Conservation (phyloP, 2,329 filamentous ascomycete species). For the Ophiostoma angusticollis region DNA sequence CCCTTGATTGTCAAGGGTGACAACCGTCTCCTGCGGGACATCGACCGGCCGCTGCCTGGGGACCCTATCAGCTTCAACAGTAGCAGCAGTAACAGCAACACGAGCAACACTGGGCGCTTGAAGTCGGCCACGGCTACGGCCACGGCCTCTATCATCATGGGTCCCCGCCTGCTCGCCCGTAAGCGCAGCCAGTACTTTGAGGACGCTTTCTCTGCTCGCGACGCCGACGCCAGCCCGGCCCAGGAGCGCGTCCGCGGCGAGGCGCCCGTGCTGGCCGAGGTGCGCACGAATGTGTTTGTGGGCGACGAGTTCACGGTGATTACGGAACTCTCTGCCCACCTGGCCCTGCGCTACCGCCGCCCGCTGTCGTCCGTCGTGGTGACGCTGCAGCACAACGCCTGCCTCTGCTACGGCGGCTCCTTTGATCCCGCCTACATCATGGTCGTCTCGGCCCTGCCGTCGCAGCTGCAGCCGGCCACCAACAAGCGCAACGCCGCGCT, state of each 20-base stretch:
- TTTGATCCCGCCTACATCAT: conserved; percentile 72
- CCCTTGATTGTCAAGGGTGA: conserved; percentile 25
- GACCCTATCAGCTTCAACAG: conserved; percentile 16
- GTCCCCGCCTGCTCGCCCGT: too few species aligned
- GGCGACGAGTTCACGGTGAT: conserved; percentile 64
- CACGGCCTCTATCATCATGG: too few species aligned
- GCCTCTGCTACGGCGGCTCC: conserved; percentile 60
- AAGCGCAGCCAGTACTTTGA: conserved; percentile 34
- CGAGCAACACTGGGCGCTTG: too few species aligned
- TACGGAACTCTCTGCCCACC: conserved; percentile 56
- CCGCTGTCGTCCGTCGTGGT: conserved; percentile 63
- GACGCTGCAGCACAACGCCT: conserved; percentile 60
- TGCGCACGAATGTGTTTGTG: conserved; percentile 53
- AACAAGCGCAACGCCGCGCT: conserved; percentile 74
- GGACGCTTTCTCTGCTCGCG: conserved; percentile 25
- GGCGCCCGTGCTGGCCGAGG: conserved; percentile 48
- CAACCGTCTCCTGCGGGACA: conserved; percentile 24
- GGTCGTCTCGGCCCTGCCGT: conserved; percentile 57
- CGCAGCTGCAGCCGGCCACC: conserved; percentile 55
- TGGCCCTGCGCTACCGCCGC: conserved; percentile 64
- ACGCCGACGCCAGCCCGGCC: conserved; percentile 21
- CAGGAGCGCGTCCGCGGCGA: conserved; percentile 38
- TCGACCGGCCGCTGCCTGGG: conserved; percentile 28
- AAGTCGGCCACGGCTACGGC: too few species aligned
- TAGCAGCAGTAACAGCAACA: not conserved